A percentile compares a stretch with the other conserved stretches of the same genome.
phyloP scores from a whole-genome alignment of 495 filamentous ascomycete genomes.

The Recurvomyces mirabilis region DNA sequence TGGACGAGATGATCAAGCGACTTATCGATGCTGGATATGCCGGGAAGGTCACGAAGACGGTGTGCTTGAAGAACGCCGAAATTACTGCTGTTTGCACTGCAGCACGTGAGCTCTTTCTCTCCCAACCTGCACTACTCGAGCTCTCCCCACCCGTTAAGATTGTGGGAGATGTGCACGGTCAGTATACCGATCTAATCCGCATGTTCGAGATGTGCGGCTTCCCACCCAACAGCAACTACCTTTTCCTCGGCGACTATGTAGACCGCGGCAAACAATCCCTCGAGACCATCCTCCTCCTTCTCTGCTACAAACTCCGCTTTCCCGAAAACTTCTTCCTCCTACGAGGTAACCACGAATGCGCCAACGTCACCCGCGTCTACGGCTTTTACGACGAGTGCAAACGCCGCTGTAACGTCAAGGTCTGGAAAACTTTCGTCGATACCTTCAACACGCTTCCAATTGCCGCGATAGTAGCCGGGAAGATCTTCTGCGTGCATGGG shows the following conservation, averaged over 20 bases:
- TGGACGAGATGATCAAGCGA: constrained; percentile 94
- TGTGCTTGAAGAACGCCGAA: constrained; percentile 94
- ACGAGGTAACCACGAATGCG: constrained; percentile 95
- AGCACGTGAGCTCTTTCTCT: constrained; percentile 77
- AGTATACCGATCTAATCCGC: constrained; percentile 93
- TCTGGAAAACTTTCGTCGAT: constrained; percentile 98
- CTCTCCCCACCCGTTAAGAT: constrained; percentile 97
- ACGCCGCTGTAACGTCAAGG: constrained; percentile 90
- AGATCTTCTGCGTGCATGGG: constrained; percentile 98
- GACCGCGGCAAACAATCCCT: constrained; percentile 95
- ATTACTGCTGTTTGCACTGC: constrained; percentile 85
- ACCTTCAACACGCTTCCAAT: constrained; percentile 96
- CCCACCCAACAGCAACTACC: constrained; percentile 82
- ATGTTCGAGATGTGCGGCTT: constrained; percentile 99
- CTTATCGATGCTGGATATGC: constrained; percentile 91
- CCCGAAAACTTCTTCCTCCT: constrained; percentile 98
- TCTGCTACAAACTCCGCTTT: constrained; percentile 98
- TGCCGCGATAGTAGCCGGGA: constrained; percentile 88
- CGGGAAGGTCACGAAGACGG: constrained; percentile 91
- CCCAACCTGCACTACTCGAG: constrained; percentile 84
- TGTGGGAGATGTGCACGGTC: constrained; percentile 94
- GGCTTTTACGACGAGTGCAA: constrained; percentile 99
- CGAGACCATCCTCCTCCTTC: constrained; percentile 86
- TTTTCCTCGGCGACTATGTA: constrained; percentile 97
- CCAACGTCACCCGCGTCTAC: constrained; percentile 96